A percentile compares a stretch with the other conserved stretches of the same genome.
These are phyloP conservation scores for Sporopachydermia cereana DNA, from an alignment of 1,139 yeast genomes.

Conservation along the genomic window DNA sequence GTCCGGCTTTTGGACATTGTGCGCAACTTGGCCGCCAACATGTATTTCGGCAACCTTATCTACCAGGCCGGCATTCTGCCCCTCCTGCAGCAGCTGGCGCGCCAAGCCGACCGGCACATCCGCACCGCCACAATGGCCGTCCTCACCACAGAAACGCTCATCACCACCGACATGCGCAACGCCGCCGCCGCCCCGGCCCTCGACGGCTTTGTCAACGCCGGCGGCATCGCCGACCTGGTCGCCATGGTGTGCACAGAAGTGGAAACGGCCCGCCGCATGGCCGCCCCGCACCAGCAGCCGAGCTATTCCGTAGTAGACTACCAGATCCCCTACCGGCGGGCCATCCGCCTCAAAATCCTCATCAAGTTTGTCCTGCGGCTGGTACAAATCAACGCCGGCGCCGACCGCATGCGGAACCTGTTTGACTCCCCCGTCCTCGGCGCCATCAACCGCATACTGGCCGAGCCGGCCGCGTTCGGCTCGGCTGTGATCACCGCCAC, in stretches of 20 bases:
- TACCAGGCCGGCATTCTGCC: slow-evolving; percentile 58
- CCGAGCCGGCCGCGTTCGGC: slow-evolving; percentile 56
- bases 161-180: slow-evolving; percentile 31
- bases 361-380: slow-evolving; percentile 55
- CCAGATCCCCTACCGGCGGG: slow-evolving; percentile 51
- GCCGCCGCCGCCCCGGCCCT: slow-evolving; percentile 30
- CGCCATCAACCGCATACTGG: slow-evolving; percentile 47
- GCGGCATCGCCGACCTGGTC: slow-evolving; percentile 57
- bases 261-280: slow-evolving; percentile 47
- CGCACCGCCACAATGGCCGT: slow-evolving; percentile 56
- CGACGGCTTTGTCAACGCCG: slow-evolving; percentile 47
- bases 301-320: slow-evolving; percentile 43
- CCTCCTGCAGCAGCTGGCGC: slow-evolving; percentile 51
- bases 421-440: slow-evolving; percentile 71
- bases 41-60: neutral
- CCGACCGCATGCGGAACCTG: slow-evolving; percentile 68
- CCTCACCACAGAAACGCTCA: slow-evolving; percentile 46
- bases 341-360: slow-evolving; percentile 31
- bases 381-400: slow-evolving; percentile 60
- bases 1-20: slow-evolving; percentile 45
- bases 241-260: slow-evolving; percentile 56
- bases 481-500: slow-evolving; percentile 53
- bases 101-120: slow-evolving; percentile 36
- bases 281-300: slow-evolving; percentile 38
- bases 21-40: slow-evolving; percentile 37